Evolutionary conservation across 805 yeast species (phyloP), one percentile per base, ranked within the genome.

Genomic region (Tetrapisispora nanseiensis): DNA sequence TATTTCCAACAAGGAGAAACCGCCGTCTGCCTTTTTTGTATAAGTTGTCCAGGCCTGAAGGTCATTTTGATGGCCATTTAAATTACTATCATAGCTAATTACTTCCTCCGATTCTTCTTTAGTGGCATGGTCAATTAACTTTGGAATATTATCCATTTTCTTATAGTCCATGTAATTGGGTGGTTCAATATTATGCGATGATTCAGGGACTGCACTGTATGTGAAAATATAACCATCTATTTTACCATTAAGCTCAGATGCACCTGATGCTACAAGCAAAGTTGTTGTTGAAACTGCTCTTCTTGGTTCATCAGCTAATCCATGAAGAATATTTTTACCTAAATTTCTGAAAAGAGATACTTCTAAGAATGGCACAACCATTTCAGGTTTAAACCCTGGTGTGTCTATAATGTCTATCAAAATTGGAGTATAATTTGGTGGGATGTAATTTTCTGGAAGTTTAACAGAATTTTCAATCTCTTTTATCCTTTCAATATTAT

Each of bases 221-320:
- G 80, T 77, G 29, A 81, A 68, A 33, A 81, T 66, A 56, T 83
- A 83, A 0, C 89, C 90, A 55, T 81, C 82, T n/a, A 83, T 72
- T 26, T 75, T 69, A 4, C 87, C 89, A 55, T 83, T 82, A 50
- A 83, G 60, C 46, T 82, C 90, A 33, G 85, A 74, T 5, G 87
- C 84, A 1, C 92, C 92, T 30, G 86, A 78, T 5, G 86, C 90
- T 3, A 80, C 84, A 11, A 83, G 58, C 42, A 83, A 57, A 3
- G 89, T 83, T 40, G 76, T 78, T 6, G 86, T 79, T 11, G 75
- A 69, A 0, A 76, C 82, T 3, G 80, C 78, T 45, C 67, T 65
- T 38, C 82, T 55, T 8, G 83, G 83, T 47, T 74, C 81, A 46
- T 76, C 68, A 4, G 82, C 83, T 39, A 83, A 62, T 39, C 81